A percentile compares a stretch with the other conserved stretches of the same genome.
Evolutionary conservation across 176 grass and related monocot genomes (phyloP).

Genomic region (Oryza officinalis): DNA sequence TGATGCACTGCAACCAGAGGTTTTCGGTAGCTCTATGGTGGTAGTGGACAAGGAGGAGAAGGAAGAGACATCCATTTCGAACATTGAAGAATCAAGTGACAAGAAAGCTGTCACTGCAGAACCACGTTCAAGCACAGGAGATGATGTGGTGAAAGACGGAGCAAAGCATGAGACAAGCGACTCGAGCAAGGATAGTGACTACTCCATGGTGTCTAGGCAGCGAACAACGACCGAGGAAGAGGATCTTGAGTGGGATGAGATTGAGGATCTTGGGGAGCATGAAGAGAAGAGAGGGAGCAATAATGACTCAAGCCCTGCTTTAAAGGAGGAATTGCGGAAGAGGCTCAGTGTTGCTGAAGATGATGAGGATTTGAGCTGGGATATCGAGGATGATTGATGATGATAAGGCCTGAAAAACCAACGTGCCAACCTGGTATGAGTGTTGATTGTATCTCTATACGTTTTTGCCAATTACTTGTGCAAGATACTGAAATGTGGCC

Average conservation of each 20-base stretch:
- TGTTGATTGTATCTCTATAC: conserved; percentile 28
- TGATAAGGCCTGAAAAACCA: conserved; percentile 38
- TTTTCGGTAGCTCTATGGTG: conserved; percentile 43
- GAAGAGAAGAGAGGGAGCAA: conserved; percentile 54
- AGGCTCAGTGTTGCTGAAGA: conserved; percentile 75
- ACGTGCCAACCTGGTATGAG: conserved; percentile 29
- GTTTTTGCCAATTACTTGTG: conserved; percentile 33
- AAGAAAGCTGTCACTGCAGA: conserved; percentile 29
- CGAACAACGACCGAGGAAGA: conserved; percentile 45
- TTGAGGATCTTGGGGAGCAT: conserved; percentile 86
- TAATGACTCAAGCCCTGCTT: conserved; percentile 40
- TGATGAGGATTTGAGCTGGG: conserved; percentile 96
- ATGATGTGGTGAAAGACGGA: conserved; percentile 28
- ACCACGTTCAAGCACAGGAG: background rate
- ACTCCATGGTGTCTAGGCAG: conserved; percentile 56
- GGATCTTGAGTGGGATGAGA: conserved; percentile 91
- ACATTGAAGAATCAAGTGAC: conserved; percentile 33
- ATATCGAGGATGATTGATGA: conserved; percentile 91
- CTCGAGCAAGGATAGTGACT: conserved; percentile 56
- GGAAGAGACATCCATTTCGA: conserved; percentile 3
- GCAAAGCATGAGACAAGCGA: conserved; percentile 42
- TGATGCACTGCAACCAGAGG: conserved; percentile 20
- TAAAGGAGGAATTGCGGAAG: conserved; percentile 69
- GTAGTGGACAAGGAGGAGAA: conserved; percentile 39
- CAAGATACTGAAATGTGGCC: conserved; percentile 43